A percentile compares a stretch with the other conserved stretches of the same genome.
Evolutionary conservation across 768 basidiomycete genomes (phyloP).

Genomic region (Lyophyllum decastes): DNA sequence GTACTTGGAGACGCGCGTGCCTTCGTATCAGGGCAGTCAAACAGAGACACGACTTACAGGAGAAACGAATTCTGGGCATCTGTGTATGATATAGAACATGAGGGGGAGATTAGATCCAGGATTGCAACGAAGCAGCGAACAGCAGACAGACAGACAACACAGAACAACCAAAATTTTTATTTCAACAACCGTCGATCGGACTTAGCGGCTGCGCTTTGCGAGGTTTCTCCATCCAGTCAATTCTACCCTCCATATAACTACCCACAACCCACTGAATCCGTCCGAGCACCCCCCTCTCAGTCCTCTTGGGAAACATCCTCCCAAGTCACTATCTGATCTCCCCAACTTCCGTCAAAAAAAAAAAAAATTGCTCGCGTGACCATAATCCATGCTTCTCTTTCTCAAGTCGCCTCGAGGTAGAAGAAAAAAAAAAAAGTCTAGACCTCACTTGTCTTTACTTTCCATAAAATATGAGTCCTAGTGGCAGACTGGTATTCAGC

Average conservation of each 20-base stretch:
- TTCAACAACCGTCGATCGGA: slow-evolving; percentile 15
- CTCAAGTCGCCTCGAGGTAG: not conserved
- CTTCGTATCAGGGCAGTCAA: not conserved
- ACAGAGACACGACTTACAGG: slow-evolving; percentile 25
- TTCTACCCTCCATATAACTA: too few relatives aligned
- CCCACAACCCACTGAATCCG: not conserved
- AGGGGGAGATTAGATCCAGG: slow-evolving; percentile 42
- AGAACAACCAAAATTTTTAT: too few relatives aligned
- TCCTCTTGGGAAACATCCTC: not conserved
- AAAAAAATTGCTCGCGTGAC: not conserved
- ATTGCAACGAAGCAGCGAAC: slow-evolving; percentile 22
- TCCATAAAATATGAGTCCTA: not conserved
- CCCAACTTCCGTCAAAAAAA: not conserved
- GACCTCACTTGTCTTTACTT: not conserved
- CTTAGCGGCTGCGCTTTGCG: too few relatives aligned
- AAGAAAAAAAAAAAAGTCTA: not conserved
- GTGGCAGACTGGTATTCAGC: not conserved
- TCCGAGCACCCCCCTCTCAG: not conserved
- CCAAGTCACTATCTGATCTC: not conserved
- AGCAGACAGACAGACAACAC: too few relatives aligned
- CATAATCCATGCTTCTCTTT: not conserved
- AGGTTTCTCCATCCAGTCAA: not conserved
- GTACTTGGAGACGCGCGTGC: too few relatives aligned
- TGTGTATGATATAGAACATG: slow-evolving; percentile 42
- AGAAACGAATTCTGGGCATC: slow-evolving; percentile 46